A percentile compares a stretch with the other conserved stretches of the same genome.
Evolutionary conservation across 495 filamentous ascomycete species (phyloP).

Genomic region (Talaromyces proteolyticus): DNA sequence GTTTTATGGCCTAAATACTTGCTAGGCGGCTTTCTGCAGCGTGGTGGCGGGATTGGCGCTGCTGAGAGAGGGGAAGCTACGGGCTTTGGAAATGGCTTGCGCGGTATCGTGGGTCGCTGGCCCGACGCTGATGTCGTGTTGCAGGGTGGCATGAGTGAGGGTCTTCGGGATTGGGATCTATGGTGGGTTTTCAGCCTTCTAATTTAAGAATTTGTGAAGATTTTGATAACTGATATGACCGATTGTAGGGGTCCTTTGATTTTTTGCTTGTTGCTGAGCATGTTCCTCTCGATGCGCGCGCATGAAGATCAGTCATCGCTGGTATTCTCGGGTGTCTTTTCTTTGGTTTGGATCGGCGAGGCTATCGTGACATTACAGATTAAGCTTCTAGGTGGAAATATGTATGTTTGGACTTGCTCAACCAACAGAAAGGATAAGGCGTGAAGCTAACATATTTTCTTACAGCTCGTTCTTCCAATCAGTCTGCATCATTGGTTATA

Average conservation of each 20-base stretch:
- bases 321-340: constrained; percentile 95
- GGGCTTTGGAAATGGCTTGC: constrained; percentile 55
- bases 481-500: constrained; percentile 97
- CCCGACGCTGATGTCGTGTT: constrained; percentile 65
- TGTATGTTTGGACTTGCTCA: constrained; percentile 54
- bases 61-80: constrained; percentile 62
- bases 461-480: constrained; percentile 93
- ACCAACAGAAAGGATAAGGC: neutral
- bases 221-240: constrained; percentile 9
- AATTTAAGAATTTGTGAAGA: neutral
- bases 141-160: constrained; percentile 78
- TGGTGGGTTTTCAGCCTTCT: constrained; percentile 49
- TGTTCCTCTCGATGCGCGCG: constrained; percentile 75
- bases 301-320: constrained; percentile 69
- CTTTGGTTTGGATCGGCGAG: constrained; percentile 93
- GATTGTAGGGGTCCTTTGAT: constrained; percentile 72
- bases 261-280: constrained; percentile 82
- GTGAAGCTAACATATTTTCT: neutral
- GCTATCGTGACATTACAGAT: constrained; percentile 98
- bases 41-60: constrained; percentile 65
- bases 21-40: constrained; percentile 61
- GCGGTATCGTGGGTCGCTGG: constrained; percentile 62
- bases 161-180: constrained; percentile 91
- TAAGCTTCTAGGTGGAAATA: constrained; percentile 93
- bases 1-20: constrained; percentile 97